These are phyloP conservation scores for Trichoderma reesei DNA, from an alignment of 495 filamentous ascomycete genomes.

Conservation along the genomic window DNA sequence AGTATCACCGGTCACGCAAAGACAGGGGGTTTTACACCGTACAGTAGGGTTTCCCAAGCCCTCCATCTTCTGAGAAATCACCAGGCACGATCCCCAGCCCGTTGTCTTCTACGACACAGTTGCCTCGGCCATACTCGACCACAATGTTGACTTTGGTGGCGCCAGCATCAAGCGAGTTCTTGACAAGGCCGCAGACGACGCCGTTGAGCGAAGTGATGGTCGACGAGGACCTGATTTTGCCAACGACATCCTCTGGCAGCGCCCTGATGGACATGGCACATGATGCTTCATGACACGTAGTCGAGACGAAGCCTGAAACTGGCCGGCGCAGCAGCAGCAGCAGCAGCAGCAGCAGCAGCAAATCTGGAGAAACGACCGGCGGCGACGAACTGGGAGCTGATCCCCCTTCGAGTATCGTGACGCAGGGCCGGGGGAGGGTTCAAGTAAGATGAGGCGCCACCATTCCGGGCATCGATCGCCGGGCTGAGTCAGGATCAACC, in stretches of 20 bases:
- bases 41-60: constrained; percentile 68
- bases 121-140: constrained; percentile 67
- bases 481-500: background rate
- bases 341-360: too few species aligned
- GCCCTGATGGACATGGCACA: constrained; percentile 52
- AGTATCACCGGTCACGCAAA: background rate
- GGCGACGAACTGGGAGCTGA: background rate
- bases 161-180: constrained; percentile 78
- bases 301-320: background rate
- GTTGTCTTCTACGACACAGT: constrained; percentile 81
- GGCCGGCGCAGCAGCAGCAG: background rate
- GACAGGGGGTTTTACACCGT: constrained; percentile 20
- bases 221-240: constrained; percentile 83
- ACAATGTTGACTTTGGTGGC: constrained; percentile 61
- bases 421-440: background rate
- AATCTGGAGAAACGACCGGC: background rate
- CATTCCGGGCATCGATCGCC: constrained; percentile 2
- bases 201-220: constrained; percentile 64
- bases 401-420: background rate
- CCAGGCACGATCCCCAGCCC: constrained; percentile 64
- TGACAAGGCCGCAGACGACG: constrained; percentile 64
- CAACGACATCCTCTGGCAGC: constrained; percentile 63
- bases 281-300: background rate
- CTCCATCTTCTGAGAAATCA: constrained; percentile 62
- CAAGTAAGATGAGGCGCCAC: background rate